Evolutionary conservation across 2,329 filamentous ascomycete genomes (phyloP).

Genomic region (Fusarium nygamai): DNA sequence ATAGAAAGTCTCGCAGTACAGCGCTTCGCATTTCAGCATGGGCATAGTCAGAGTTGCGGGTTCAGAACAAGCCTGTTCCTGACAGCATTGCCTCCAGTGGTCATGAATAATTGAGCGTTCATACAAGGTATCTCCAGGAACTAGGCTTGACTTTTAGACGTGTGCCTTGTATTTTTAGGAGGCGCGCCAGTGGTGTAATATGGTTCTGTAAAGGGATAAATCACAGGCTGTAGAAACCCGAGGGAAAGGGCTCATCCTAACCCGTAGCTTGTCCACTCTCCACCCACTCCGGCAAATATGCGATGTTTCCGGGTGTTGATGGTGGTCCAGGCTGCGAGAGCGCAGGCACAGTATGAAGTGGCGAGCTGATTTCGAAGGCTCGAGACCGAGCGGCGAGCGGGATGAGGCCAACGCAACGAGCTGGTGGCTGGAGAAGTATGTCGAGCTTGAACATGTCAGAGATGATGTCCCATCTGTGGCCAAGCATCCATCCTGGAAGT

Average conservation of each 20-base stretch:
- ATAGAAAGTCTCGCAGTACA: not conserved
- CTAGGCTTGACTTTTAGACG: not conserved
- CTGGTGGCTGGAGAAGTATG: not conserved
- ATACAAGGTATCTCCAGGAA: not conserved
- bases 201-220: not conserved
- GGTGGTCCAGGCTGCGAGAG: not conserved
- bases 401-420: rapidly evolving
- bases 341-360: not conserved
- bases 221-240: not conserved
- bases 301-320: not conserved
- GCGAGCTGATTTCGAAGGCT: no score
- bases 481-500: not conserved
- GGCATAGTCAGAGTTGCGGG: not conserved
- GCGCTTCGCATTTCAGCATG: not conserved
- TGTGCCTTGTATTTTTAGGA: rapidly evolving
- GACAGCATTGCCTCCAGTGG: not conserved
- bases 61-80: not conserved
- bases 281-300: not conserved
- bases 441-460: not conserved
- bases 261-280: not conserved
- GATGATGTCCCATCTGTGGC: not conserved
- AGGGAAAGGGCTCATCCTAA: not conserved
- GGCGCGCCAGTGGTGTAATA: not conserved
- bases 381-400: not conserved
- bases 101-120: not conserved